Conservation (phyloP, 495 filamentous ascomycete species). For the Lepraria neglecta region DNA sequence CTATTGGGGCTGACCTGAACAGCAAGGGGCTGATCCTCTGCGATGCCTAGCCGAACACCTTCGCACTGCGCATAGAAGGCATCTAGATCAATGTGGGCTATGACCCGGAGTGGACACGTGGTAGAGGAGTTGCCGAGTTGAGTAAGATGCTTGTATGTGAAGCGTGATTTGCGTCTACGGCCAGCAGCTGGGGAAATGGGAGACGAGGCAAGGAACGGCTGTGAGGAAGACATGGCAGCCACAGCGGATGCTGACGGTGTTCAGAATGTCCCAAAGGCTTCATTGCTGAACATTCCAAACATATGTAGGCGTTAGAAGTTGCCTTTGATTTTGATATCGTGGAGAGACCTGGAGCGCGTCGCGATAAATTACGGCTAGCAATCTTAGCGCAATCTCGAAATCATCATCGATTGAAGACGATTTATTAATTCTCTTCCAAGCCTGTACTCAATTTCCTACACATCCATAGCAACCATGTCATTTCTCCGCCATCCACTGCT, state of each 20-base stretch:
- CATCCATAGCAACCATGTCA: slow-evolving; percentile 25
- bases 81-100: slow-evolving; percentile 92
- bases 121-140: slow-evolving; percentile 65
- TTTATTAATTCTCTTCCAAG: not conserved
- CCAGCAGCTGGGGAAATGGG: slow-evolving; percentile 30
- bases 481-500: slow-evolving; percentile 29
- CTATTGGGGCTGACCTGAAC: slow-evolving; percentile 57
- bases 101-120: slow-evolving; percentile 72
- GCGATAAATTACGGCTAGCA: slow-evolving; percentile 11
- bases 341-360: not conserved
- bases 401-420: slow-evolving; percentile 15
- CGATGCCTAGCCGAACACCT: slow-evolving; percentile 71
- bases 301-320: not conserved
- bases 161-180: slow-evolving; percentile 53
- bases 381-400: slow-evolving; percentile 12
- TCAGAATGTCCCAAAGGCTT: not conserved
- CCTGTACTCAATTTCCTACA: not conserved
- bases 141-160: slow-evolving; percentile 76
- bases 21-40: slow-evolving; percentile 72
- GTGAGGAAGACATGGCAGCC: slow-evolving; percentile 38
- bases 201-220: slow-evolving; percentile 38
- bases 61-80: slow-evolving; percentile 98
- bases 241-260: not conserved
- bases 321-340: not conserved
- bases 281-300: not conserved